Conservation (phyloP, 2,329 filamentous ascomycete genomes). For the Penicillium sp. region DNA sequence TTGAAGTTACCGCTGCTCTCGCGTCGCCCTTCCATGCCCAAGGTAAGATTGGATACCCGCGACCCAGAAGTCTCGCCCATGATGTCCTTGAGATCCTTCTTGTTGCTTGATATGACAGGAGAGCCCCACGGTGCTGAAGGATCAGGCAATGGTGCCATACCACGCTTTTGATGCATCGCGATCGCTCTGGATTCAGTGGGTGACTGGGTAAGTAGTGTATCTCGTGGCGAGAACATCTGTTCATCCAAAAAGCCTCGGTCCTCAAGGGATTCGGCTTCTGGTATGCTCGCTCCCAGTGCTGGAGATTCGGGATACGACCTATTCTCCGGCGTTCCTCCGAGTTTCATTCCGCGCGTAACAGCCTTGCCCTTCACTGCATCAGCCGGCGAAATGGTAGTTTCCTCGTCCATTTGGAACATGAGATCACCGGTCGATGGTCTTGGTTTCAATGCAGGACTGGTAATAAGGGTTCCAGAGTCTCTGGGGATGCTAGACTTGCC, state of each 20-base stretch:
- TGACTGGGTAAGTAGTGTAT: slow-evolving; percentile 20
- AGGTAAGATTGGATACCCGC: slow-evolving; percentile 51
- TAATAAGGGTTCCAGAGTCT: slow-evolving; percentile 44
- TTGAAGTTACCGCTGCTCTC: slow-evolving; percentile 50
- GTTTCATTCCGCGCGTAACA: slow-evolving; percentile 20
- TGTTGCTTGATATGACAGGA: slow-evolving; percentile 54
- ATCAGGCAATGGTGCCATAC: slow-evolving; percentile 25
- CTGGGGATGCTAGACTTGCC: slow-evolving; percentile 42
- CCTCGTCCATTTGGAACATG: slow-evolving; percentile 94
- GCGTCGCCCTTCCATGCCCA: slow-evolving; percentile 48
- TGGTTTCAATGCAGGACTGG: slow-evolving; percentile 63
- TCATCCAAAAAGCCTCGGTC: slow-evolving; percentile 27
- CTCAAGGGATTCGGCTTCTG: slow-evolving; percentile 25
- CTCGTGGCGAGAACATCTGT: slow-evolving; percentile 26
- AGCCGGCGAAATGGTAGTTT: slow-evolving; percentile 37
- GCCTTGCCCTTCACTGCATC: slow-evolving; percentile 30
- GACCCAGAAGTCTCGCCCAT: slow-evolving; percentile 59
- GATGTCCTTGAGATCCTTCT: slow-evolving; percentile 71
- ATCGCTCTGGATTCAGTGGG: slow-evolving; percentile 22
- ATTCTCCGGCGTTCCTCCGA: slow-evolving; percentile 15
- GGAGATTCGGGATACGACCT: slow-evolving; percentile 25
- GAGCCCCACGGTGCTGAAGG: slow-evolving; percentile 51
- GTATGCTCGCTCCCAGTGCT: slow-evolving; percentile 24
- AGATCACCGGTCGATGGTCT: slow-evolving; percentile 69
- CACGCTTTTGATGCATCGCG: slow-evolving; percentile 21